Base-by-base conservation (phyloP, 2,329 filamentous ascomycete species). In the Ceratocystis harringtonii region DNA sequence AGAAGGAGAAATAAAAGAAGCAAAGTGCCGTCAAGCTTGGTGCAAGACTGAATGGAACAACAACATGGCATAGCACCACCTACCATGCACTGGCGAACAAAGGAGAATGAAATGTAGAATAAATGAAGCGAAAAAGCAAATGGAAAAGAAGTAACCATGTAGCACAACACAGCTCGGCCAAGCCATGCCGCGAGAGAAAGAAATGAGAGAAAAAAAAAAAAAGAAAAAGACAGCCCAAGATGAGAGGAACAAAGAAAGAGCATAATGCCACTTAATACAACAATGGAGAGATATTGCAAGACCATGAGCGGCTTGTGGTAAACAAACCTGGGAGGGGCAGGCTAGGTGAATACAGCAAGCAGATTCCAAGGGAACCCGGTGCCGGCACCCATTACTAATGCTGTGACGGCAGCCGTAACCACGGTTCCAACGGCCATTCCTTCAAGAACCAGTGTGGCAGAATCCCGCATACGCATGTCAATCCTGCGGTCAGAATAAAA, bases 361-460 rank as follows among this genome's bases (percentile, higher is more conserved):
- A 57, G 52, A 5, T 57, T 57, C 52, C 52, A 57, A 7, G 52
- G 52, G 15, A 57, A 57, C 3, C 52, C 52, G 6, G 52, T 28
- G 19, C 52, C 52, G 25, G 41, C 58, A 15, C 61, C 62, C 32
- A 64, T 66, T 17, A 63, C 60, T 44, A 65, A n/a, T 10, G 63
- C 63, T 2, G 60, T 60, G 10, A 67, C 30, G 4, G 64, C 41
- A 2, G 58, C 66, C 28, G 63, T 67, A 17, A 67, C 12, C 32
- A 83, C 79, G 6, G 82, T 84, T 65, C 66, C 66, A 65, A 65
- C 55, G 5, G 66, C 66, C 60, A 65, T 43, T 5, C 87, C 82
- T 74, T 91, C 83, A 44, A 90, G 75, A 61, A 82, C 85, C 69
- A 89, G 76, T n/a, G 86, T 74, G 1, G 88, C 89, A 41, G 87